A percentile compares a stretch with the other conserved stretches of the same genome.
phyloP scores from a whole-genome alignment of 768 basidiomycete genomes.

The Rhodotorula babjevae region DNA sequence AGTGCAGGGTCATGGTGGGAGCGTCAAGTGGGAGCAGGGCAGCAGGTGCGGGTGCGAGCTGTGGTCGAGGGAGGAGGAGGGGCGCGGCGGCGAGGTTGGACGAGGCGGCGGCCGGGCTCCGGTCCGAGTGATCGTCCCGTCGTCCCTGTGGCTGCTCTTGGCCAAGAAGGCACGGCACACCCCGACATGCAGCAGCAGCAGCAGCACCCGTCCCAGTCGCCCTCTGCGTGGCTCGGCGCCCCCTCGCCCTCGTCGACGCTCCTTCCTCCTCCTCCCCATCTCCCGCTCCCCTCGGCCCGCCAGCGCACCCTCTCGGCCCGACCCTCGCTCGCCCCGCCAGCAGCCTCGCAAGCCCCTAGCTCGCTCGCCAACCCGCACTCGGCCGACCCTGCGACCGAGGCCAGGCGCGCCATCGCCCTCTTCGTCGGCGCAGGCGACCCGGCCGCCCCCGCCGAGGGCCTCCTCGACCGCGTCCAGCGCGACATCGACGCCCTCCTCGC shows the following conservation, averaged over 20 bases:
- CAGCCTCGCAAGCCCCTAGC: background rate
- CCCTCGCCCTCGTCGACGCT: background rate
- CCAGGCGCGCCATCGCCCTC: background rate
- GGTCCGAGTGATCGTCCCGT: too few species aligned
- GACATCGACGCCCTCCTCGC: background rate
- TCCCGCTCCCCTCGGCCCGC: background rate
- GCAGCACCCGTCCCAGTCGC: background rate
- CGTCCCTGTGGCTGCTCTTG: too few species aligned
- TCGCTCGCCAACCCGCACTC: background rate
- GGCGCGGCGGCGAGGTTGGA: too few species aligned
- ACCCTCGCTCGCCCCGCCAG: background rate
- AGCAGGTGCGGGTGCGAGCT: too few species aligned
- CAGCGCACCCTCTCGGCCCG: background rate
- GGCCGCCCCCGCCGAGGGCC: background rate
- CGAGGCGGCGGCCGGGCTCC: too few species aligned
- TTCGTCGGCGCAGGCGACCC: background rate
- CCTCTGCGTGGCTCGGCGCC: background rate
- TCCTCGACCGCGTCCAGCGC: conserved; percentile 5
- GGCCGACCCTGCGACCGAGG: background rate
- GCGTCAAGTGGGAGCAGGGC: too few species aligned
- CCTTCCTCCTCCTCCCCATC: background rate
- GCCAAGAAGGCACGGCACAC: too few species aligned
- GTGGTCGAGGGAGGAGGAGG: too few species aligned
- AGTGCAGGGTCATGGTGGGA: background rate
- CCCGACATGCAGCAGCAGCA: too few species aligned